These are phyloP conservation scores for Borovskyia barvae DNA, from an alignment of 208 protist species.

Conservation along the genomic window DNA sequence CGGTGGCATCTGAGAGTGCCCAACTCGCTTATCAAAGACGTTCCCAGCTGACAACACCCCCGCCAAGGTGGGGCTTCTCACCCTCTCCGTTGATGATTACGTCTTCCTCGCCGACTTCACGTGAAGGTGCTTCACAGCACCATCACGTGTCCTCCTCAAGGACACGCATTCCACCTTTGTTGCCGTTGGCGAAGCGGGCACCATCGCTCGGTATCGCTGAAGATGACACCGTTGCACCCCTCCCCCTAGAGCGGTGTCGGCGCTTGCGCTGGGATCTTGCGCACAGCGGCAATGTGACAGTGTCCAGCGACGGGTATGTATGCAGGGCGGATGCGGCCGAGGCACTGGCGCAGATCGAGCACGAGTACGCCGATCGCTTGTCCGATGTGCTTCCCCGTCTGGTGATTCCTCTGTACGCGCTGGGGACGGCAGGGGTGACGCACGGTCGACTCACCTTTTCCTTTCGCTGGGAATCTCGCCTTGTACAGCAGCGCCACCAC, in stretches of 20 bases:
- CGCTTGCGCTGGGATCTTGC: slow-evolving; percentile 44
- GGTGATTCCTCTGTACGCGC: slow-evolving; percentile 51
- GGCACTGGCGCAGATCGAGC: slow-evolving; percentile 29
- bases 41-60: slow-evolving; percentile 7
- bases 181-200: slow-evolving; percentile 14
- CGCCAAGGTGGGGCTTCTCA: too few species aligned
- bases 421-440: slow-evolving; percentile 39
- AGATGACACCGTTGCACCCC: not conserved
- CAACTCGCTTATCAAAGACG: slow-evolving; percentile 13
- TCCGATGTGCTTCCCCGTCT: slow-evolving; percentile 13
- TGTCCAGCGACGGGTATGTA: slow-evolving; percentile 44
- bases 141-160: not conserved
- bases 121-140: too few species aligned
- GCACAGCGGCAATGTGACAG: slow-evolving; percentile 59
- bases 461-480: slow-evolving; percentile 11
- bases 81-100: not conserved
- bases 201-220: not conserved
- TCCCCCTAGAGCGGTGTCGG: not conserved
- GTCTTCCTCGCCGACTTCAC: not conserved
- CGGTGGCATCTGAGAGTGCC: slow-evolving; percentile 1
- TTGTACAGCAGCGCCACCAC: not conserved
- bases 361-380: slow-evolving; percentile 19
- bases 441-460: slow-evolving; percentile 36
- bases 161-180: not conserved
- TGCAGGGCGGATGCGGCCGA: slow-evolving; percentile 46